Evolutionary conservation across 208 protist species (phyloP).

Genomic region (Porcisia deanei): DNA sequence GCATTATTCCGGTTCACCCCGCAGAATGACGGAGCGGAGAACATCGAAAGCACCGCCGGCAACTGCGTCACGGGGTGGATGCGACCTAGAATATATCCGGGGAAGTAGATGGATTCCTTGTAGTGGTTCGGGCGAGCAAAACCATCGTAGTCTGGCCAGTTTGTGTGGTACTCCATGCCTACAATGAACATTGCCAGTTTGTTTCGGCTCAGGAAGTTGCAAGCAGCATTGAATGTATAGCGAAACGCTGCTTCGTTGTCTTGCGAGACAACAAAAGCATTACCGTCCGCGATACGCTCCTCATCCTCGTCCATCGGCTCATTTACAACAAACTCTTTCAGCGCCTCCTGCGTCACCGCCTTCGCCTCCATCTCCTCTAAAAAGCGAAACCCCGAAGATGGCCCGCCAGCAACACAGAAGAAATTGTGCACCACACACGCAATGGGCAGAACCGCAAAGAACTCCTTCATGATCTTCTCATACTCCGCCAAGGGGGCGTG

Average conservation of each 20-base stretch:
- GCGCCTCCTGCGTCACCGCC: constrained; percentile 19
- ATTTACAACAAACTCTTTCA: constrained; percentile 79
- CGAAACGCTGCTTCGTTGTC: constrained; percentile 51
- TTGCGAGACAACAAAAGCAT: constrained; percentile 58
- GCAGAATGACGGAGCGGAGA: constrained; percentile 80
- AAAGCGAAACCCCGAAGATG: constrained; percentile 49
- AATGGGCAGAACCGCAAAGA: constrained; percentile 66
- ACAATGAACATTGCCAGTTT: constrained; percentile 58
- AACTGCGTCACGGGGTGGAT: constrained; percentile 60
- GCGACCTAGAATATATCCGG: constrained; percentile 68
- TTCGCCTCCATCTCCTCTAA: constrained; percentile 44
- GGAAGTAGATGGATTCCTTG: constrained; percentile 82
- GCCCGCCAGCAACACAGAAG: constrained; percentile 74
- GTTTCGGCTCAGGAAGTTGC: constrained; percentile 82
- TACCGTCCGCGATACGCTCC: constrained; percentile 56
- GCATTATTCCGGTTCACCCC: constrained; percentile 82
- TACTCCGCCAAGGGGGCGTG: constrained; percentile 42
- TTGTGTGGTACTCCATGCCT: constrained; percentile 83
- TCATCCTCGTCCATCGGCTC: constrained; percentile 85
- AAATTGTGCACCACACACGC: constrained; percentile 67
- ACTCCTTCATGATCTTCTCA: constrained; percentile 47
- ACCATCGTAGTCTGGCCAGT: constrained; percentile 67
- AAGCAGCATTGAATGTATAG: constrained; percentile 80
- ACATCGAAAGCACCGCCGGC: constrained; percentile 65
- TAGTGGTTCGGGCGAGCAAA: constrained; percentile 72